Base-by-base conservation (phyloP, 1,284 basidiomycete species). In the Leccinum pachyderme region DNA sequence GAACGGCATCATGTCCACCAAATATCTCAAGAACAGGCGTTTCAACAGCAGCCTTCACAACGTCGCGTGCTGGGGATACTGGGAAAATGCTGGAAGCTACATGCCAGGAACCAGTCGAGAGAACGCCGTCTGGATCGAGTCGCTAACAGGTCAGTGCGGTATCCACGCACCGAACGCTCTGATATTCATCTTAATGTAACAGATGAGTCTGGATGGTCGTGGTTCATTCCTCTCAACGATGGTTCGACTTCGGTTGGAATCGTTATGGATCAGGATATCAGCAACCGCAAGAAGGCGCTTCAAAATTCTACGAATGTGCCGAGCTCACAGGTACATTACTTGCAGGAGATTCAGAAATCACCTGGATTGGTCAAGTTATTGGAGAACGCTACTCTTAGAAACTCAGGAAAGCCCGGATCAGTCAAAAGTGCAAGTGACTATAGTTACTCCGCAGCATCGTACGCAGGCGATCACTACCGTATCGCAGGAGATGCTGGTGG, bases 31-130 rank as follows among this genome's bases (percentile, higher is more conserved):
- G 52, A 80, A 78, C 59, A 70, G 80, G 15, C 67, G 64, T 4
- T 75, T 76, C 60, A 78, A 75, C 55, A 64, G 75, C 49, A 72
- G 66, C 18, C 63, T 82, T 35, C 68, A 70, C 51, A 83, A 81
- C 48, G 62, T 81, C 45, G 80, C 81, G 0, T 67, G 64, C 33
- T 83, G 79, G 78, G 79, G 75, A 1, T 83, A 82, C 63, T 83
- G 80, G 80, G 72, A 60, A 15, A 75, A 71, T 13, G 64, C 68
- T 11, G 68, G 25, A 2, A 45, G 29, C 4, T 62, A 56, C 9
- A 65, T 29, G 51, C 55, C 54, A 11, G 49, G 65, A 1, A 66
- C 65, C 1, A 52, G 33, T 13, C 53, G 67, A 6, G 60, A 66
- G 39, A 66, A 65, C 46, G 63, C 67, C 1, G 55, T 62, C 8